Conservation (phyloP, 2,329 filamentous ascomycete species). For the Penicillium sp. region DNA sequence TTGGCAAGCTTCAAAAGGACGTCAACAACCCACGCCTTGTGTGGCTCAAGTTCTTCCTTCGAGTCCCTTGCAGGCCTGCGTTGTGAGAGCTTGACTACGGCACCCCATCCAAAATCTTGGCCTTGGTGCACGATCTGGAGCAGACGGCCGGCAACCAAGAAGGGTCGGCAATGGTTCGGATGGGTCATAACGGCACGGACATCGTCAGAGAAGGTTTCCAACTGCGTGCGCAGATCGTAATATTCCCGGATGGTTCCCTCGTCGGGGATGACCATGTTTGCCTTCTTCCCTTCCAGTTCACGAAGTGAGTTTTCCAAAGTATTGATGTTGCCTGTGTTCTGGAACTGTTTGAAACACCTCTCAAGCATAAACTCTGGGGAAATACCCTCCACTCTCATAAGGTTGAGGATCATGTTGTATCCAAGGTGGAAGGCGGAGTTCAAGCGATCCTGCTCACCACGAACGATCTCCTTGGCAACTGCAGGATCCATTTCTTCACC, state of each 20-base stretch:
- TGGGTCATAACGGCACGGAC: constrained; percentile 93
- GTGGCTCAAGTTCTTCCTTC: constrained; percentile 70
- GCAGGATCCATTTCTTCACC: constrained; percentile 94
- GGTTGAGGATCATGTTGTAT: constrained; percentile 98
- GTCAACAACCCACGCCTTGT: constrained; percentile 82
- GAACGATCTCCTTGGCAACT: constrained; percentile 92
- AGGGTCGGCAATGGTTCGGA: constrained; percentile 82
- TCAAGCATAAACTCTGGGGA: constrained; percentile 99
- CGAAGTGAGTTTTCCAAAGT: constrained; percentile 81
- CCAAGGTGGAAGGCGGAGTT: constrained; percentile 98
- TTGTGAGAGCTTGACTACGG: constrained; percentile 74
- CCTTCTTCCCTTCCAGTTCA: constrained; percentile 75
- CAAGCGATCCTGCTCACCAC: constrained; percentile 93
- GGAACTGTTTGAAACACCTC: constrained; percentile 96
- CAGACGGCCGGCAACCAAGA: constrained; percentile 84
- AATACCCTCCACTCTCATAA: constrained; percentile 97
- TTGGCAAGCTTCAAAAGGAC: constrained; percentile 73
- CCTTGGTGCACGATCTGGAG: constrained; percentile 82
- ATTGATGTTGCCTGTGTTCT: constrained; percentile 88
- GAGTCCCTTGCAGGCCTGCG: constrained; percentile 70
- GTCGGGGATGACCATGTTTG: constrained; percentile 78
- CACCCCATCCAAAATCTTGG: constrained; percentile 92
- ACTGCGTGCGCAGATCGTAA: constrained; percentile 83
- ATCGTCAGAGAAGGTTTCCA: constrained; percentile 82
- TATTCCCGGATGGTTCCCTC: constrained; percentile 92